Conservation (phyloP, 768 basidiomycete species). For the Tephrocybe sp. region DNA sequence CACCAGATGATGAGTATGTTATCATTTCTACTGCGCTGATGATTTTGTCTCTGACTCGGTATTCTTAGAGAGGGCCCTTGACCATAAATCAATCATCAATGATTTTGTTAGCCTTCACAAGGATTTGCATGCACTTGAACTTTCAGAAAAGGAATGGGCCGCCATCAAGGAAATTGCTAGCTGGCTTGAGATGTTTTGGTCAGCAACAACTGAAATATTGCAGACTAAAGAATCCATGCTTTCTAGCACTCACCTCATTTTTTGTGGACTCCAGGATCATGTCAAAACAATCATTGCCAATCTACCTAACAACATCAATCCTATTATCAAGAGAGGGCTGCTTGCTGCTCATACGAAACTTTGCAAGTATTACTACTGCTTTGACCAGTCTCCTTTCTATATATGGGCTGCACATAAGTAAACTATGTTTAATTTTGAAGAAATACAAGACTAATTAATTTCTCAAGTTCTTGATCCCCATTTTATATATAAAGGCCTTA, state of each 20-base stretch:
- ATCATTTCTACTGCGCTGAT: too few species aligned
- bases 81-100: slow-evolving; percentile 15
- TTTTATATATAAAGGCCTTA: too few species aligned
- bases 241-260: slow-evolving; percentile 29
- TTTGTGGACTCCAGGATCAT: too few species aligned
- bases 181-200: slow-evolving; percentile 23
- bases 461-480: too few species aligned
- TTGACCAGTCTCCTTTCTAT: slow-evolving; percentile 31
- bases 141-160: slow-evolving; percentile 21
- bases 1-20: slow-evolving; percentile 30
- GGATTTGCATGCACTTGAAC: slow-evolving; percentile 17
- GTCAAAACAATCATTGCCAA: slow-evolving; percentile 12
- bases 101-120: slow-evolving; percentile 15
- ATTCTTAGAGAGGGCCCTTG: too few species aligned
- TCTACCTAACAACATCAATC: slow-evolving; percentile 18
- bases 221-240: slow-evolving; percentile 30
- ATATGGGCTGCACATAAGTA: slow-evolving; percentile 29
- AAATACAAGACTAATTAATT: too few species aligned
- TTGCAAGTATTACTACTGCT: slow-evolving; percentile 29
- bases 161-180: slow-evolving; percentile 13
- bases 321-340: slow-evolving; percentile 21
- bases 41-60: too few species aligned
- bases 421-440: too few species aligned
- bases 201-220: slow-evolving; percentile 33
- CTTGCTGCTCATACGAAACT: slow-evolving; percentile 31